Percentiles rank a stretch among this genome's conserved stretches.
phyloP scores from a whole-genome alignment of 345 rosid species.

The Mallotus nudiflorus region DNA sequence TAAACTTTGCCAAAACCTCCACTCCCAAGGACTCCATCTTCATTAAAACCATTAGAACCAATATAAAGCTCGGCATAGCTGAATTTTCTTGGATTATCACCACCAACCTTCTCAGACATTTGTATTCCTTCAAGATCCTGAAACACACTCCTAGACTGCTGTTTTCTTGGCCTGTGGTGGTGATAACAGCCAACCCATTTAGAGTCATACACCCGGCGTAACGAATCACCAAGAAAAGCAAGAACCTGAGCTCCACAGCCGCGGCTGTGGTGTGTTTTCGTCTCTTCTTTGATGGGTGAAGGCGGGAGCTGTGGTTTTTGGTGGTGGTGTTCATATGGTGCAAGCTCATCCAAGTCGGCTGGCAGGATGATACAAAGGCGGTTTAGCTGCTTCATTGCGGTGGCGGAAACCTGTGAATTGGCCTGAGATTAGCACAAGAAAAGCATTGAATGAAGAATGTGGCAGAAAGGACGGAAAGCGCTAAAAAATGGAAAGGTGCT shows the following conservation, averaged over 20 bases:
- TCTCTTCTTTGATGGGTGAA: constrained; percentile 14
- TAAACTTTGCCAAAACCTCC: constrained; percentile 92
- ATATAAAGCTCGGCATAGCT: constrained; percentile 92
- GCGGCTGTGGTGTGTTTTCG: constrained; percentile 30
- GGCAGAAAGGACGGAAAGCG: neutral
- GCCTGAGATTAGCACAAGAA: neutral
- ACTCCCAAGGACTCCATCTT: constrained; percentile 73
- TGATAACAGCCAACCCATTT: constrained; percentile 42
- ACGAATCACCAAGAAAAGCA: constrained; percentile 37
- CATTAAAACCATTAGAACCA: constrained; percentile 78
- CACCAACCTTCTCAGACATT: constrained; percentile 68
- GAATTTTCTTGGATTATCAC: constrained; percentile 82
- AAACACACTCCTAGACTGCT: constrained; percentile 33
- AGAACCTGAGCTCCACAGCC: constrained; percentile 52
- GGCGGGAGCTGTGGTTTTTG: neutral
- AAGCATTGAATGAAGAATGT: constrained; percentile 13
- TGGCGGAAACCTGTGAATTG: neutral
- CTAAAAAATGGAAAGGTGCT: neutral
- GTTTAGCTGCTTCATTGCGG: constrained; percentile 41
- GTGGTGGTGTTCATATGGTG: constrained; percentile 21
- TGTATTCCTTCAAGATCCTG: constrained; percentile 83
- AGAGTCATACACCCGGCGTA: constrained; percentile 45
- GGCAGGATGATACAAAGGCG: constrained; percentile 72
- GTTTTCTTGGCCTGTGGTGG: constrained; percentile 15
- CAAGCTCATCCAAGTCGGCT: constrained; percentile 48